Base-by-base conservation (phyloP, 257 asterid genomes). In the Knoxia roxburghii region DNA sequence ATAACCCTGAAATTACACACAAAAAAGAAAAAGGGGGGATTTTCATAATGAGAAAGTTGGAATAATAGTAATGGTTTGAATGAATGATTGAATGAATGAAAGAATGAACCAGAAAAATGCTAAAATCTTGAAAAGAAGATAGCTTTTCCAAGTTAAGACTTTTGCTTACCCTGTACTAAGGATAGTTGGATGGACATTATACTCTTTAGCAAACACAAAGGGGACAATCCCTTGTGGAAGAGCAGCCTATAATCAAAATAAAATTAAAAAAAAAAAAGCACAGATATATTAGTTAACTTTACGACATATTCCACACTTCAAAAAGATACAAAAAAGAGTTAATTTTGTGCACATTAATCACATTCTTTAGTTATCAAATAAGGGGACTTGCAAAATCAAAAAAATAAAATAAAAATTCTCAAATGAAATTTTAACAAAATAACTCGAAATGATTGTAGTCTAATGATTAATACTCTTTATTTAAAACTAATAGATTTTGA, bases 151-250 rank as follows among this genome's bases (percentile, higher is more conserved):
- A n/a, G n/a, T n/a, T n/a, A n/a, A n/a, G n/a, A n/a, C n/a, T n/a
- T n/a, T n/a, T n/a, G 7, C 88, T 86, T 81, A 92, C 98, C 74
- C 93, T 1, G 98, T 92, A 73, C 98, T 92, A 6, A 92, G 96
- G 70, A 92, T 92, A 61, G 90, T 85, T 1, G 98, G 96, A 78
- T 92, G 98, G 35, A 92, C 95, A 48, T 92, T 92, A 83, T 92
- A 92, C 69, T 92, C 98, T 78, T 92, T 92, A 5, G 98, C 91
- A 72, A 92, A 92, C 75, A 92, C 98, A 72, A 92, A 92, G 6
- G 98, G 98, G 64, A 92, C 98, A 68, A 92, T 92, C 75, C 97
- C 98, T 83, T 92, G 97, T 61, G 98, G 98, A 71, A 92, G 96
- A 55, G 98, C 98, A 12, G 98, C 97, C 98, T 91, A 66, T 45